Base-by-base conservation (phyloP, 2,329 filamentous ascomycete species). In the Chrysoporthe austroafricana region DNA sequence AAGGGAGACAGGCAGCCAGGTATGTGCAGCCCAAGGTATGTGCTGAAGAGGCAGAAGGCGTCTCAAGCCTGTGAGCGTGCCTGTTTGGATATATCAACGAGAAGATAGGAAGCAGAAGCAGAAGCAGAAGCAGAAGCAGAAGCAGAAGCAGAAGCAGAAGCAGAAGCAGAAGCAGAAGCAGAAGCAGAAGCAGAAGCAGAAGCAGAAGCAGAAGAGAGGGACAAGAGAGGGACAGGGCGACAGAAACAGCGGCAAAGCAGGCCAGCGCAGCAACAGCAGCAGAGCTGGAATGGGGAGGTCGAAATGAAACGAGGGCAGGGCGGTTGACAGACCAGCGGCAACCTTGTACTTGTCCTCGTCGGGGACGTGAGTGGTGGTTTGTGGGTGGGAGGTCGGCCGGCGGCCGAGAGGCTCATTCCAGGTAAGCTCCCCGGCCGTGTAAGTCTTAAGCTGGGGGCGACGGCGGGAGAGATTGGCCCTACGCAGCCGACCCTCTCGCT, bases 241-340 rank as follows among this genome's bases (percentile, higher is more conserved):
- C 1, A 54, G 21, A 54, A n/a, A 26, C 26, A 26, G 21, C 21
- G 32, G 16, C 16, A 11, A 54, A 32, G 16, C 50, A 54, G 13
- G 16, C 11, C 21, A 54, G 50, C 4, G 39, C 44, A 21, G 63
- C 26, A 21, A 58, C 52, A 59, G 39, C 16, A 62, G 26, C 16
- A 50, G 32, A 39, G 16, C 44, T 18, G 43, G 62, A 44, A 26
- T 4, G 39, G 46, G 63, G 52, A 58, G 57, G 52, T 34, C 54
- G 48, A 43, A 46, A 64, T 42, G 43, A 64, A 26, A 26, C 16
- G 39, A 54, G 16, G 21, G 14, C 21, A n/a, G 14, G 39, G 52
- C 32, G 54, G 63, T 58, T 57, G 42, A 26, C 52, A 44, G 54
- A 64, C 54, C 54, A 36, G 62, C 62, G 58, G 62, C 62, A 54